A percentile compares a stretch with the other conserved stretches of the same genome.
Conservation (phyloP, 1,284 basidiomycete species). For the Tetrapyrgos nigripes region DNA sequence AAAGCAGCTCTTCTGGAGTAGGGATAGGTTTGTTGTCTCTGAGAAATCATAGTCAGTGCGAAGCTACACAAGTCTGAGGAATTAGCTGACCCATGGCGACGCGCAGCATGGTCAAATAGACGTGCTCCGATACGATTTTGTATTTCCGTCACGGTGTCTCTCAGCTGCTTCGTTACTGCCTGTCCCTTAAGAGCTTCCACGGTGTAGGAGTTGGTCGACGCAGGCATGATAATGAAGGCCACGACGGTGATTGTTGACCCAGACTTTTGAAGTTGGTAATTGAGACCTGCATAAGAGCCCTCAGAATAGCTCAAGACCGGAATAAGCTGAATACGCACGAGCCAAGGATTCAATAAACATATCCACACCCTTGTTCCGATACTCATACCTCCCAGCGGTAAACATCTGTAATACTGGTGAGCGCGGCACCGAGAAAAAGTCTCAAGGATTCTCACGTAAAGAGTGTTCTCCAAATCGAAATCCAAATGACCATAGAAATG, state of each 20-base stretch:
- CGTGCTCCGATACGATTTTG: slow-evolving; percentile 91
- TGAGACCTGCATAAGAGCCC: slow-evolving; percentile 61
- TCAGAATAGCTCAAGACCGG: background rate
- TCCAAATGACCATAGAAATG: slow-evolving; percentile 99
- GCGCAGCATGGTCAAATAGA: slow-evolving; percentile 92
- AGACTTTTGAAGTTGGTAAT: slow-evolving; percentile 86
- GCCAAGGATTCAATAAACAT: slow-evolving; percentile 99
- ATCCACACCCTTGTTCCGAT: slow-evolving; percentile 98
- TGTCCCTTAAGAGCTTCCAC: slow-evolving; percentile 98
- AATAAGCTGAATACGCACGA: slow-evolving; percentile 50
- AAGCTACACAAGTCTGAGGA: slow-evolving; percentile 8
- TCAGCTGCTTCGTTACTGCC: slow-evolving; percentile 95
- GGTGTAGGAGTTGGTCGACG: slow-evolving; percentile 94
- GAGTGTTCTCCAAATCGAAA: slow-evolving; percentile 94
- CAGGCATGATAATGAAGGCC: slow-evolving; percentile 99
- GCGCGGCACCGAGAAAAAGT: background rate
- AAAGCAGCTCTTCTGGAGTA: slow-evolving; percentile 80
- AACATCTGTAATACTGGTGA: slow-evolving; percentile 69
- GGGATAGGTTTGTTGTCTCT: slow-evolving; percentile 82
- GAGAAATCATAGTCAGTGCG: slow-evolving; percentile 12
- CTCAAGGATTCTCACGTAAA: slow-evolving; percentile 69
- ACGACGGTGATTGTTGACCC: slow-evolving; percentile 87
- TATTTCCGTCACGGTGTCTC: slow-evolving; percentile 94
- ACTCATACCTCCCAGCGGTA: slow-evolving; percentile 98
- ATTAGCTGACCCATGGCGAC: slow-evolving; percentile 80